A percentile compares a stretch with the other conserved stretches of the same genome.
Evolutionary conservation across 2,329 filamentous ascomycete genomes (phyloP).

Genomic region (Herpotrichia juniperi): DNA sequence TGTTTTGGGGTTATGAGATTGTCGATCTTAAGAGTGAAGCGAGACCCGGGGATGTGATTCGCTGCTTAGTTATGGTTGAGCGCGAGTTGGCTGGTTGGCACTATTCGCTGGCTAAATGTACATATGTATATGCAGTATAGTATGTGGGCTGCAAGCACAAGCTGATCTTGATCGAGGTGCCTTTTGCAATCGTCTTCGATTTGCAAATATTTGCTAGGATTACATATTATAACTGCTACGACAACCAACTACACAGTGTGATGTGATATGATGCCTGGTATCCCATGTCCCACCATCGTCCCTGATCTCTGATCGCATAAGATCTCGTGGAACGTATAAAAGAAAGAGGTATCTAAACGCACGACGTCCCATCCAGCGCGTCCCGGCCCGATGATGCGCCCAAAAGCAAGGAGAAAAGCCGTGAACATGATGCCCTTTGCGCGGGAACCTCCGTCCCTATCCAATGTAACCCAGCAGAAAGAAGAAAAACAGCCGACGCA

Average conservation of each 20-base stretch:
- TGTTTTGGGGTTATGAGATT: too few relatives aligned
- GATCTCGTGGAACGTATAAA: not conserved
- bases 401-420: slow-evolving; percentile 1
- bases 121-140: too few relatives aligned
- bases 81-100: too few relatives aligned
- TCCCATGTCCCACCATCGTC: not conserved
- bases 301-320: not conserved
- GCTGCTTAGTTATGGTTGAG: too few relatives aligned
- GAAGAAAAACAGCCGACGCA: not conserved
- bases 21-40: too few relatives aligned
- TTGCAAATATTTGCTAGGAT: not conserved
- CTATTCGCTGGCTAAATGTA: too few relatives aligned
- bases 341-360: slow-evolving; percentile 5
- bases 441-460: not conserved
- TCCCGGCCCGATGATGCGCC: not conserved
- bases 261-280: not conserved
- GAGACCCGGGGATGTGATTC: not conserved
- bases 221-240: not conserved
- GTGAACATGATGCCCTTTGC: not conserved
- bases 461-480: not conserved
- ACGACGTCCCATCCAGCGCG: not conserved
- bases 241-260: not conserved
- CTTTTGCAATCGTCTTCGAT: not conserved
- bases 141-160: too few relatives aligned
- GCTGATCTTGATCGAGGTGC: too few relatives aligned